Base-by-base conservation (phyloP, 2,329 filamentous ascomycete species). In the Elsinoe perseae region DNA sequence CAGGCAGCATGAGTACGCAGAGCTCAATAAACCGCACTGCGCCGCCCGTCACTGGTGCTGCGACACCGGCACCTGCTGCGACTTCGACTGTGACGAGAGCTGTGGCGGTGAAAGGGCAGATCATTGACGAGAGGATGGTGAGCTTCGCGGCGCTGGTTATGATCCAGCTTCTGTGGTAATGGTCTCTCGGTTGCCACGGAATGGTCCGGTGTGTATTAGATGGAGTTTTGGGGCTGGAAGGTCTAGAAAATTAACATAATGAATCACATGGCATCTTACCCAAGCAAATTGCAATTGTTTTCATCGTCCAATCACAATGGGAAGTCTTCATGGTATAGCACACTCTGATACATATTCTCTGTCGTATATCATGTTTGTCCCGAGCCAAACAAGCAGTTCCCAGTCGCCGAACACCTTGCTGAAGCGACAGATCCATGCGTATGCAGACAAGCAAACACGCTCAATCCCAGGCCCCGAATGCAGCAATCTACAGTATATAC, bases 401-500 rank as follows among this genome's bases (percentile, higher is more conserved):
- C 14, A 44, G 25, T n/a, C 9, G 20, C 20, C 40, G 18, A 25
- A 25, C 40, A n/a, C 40, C 40, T 44, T 44, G 40, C 40, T 44
- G 40, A 44, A 44, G 40, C 23, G 40, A 44, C 40, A 23, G 21
- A 23, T 25, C 40, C 40, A 25, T 44, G 40, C 20, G 40, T 44
- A 25, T 44, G 40, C 40, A 44, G 20, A 21, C 20, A 50, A 30
- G 23, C 44, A 30, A 50, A 30, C 23, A 18, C 14, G 10, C 14
- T 23, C 43, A 28, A n/a, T 20, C 1, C 44, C 14, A 23, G 32
- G 18, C 16, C 23, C 28, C 30, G 21, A 50, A 30, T 50, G 25
- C 23, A 50, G 44, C 44, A 32, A 50, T 50, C 28, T 50, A 50
- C 44, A 50, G 44, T 50, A 50, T 50, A 30, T 50, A 50, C 44